Conservation (phyloP, 108 stramenopile genomes). For the Licmophora abbreviata region DNA sequence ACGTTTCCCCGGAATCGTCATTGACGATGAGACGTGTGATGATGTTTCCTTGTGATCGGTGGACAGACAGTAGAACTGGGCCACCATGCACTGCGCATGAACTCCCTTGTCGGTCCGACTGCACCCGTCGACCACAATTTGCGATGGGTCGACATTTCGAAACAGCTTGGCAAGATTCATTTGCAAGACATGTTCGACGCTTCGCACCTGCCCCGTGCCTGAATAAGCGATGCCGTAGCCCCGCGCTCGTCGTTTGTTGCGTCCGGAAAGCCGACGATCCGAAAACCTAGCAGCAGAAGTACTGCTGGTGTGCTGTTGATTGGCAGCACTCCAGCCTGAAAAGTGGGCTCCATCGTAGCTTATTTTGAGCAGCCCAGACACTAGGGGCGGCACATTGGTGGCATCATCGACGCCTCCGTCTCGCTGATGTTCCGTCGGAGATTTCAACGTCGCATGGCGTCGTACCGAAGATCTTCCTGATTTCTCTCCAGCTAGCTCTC, state of each 20-base stretch:
- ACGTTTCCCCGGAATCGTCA: slow-evolving; percentile 34
- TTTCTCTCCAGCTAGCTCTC: too few relatives aligned
- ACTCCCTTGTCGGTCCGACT: slow-evolving; percentile 81
- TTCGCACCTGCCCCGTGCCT: slow-evolving; percentile 21
- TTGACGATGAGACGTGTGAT: slow-evolving; percentile 4
- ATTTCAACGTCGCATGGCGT: too few relatives aligned
- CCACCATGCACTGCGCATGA: slow-evolving; percentile 59
- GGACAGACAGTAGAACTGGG: slow-evolving; percentile 55
- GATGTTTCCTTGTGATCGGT: neutral
- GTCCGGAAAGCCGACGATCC: neutral
- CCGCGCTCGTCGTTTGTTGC: slow-evolving; percentile 6
- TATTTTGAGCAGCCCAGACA: slow-evolving; percentile 57
- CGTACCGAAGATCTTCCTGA: too few relatives aligned
- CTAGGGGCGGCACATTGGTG: too few relatives aligned
- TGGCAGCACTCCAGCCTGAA: slow-evolving; percentile 65
- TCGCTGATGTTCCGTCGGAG: too few relatives aligned
- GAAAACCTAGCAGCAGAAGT: neutral
- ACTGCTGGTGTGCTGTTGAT: slow-evolving; percentile 11
- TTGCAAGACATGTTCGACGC: slow-evolving; percentile 23
- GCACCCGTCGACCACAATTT: slow-evolving; percentile 65
- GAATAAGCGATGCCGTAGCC: too few relatives aligned
- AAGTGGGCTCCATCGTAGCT: slow-evolving; percentile 69
- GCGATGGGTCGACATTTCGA: slow-evolving; percentile 54
- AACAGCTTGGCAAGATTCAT: slow-evolving; percentile 64
- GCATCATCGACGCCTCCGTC: too few relatives aligned